phyloP scores from a whole-genome alignment of 208 protist species.

The Wallacemonas sp. region DNA sequence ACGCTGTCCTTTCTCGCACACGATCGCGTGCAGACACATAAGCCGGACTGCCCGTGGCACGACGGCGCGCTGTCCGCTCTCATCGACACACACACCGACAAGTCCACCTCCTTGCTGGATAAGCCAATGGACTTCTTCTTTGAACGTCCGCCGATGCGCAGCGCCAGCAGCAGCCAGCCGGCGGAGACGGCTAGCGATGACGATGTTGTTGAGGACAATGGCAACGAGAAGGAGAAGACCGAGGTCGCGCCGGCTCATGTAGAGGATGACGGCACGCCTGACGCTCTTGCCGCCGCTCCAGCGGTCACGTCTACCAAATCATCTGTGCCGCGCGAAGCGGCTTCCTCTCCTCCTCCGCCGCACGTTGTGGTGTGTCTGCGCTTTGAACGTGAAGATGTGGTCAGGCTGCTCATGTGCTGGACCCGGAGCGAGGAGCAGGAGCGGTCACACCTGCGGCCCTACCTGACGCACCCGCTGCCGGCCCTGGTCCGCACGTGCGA shows the following conservation, averaged over 20 bases:
- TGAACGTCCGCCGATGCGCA: neutral
- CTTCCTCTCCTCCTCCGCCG: neutral
- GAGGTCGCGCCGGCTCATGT: too few species aligned
- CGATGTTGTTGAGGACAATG: too few species aligned
- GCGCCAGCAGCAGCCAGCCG: too few species aligned
- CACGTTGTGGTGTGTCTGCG: constrained; percentile 25
- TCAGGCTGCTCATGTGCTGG: constrained; percentile 50
- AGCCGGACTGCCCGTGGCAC: constrained; percentile 25
- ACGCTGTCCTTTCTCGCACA: constrained; percentile 2
- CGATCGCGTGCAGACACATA: constrained; percentile 14
- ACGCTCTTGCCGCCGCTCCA: too few species aligned
- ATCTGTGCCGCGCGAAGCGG: too few species aligned
- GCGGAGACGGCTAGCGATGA: too few species aligned
- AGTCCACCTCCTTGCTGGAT: neutral
- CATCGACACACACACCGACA: neutral
- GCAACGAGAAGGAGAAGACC: too few species aligned
- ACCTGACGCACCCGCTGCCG: constrained; percentile 45
- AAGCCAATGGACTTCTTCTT: constrained; percentile 7
- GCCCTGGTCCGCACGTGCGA: constrained; percentile 11
- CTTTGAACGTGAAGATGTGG: constrained; percentile 48
- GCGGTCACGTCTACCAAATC: too few species aligned
- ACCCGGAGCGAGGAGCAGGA: constrained; percentile 48
- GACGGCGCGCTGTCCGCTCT: constrained; percentile 16
- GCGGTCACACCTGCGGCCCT: constrained; percentile 20
- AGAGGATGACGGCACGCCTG: too few species aligned